Evolutionary conservation across 208 protist species (phyloP).

Genomic region (Strigomonas culicis): DNA sequence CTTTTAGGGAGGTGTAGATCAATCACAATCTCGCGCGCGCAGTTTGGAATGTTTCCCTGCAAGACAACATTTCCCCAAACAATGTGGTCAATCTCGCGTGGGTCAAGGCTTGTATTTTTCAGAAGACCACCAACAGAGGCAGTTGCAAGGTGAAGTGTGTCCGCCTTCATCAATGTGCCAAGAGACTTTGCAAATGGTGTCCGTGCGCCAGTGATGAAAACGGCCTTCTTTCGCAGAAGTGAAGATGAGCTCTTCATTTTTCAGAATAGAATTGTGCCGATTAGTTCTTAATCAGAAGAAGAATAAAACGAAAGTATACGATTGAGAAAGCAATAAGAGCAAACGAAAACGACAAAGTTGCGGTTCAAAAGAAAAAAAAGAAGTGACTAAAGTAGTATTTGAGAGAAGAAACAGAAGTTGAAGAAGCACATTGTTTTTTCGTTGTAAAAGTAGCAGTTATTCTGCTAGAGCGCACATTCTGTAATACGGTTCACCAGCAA

Average conservation of each 20-base stretch:
- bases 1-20: conserved; percentile 75
- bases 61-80: conserved; percentile 91
- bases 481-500: too few relatives aligned
- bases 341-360: conserved; percentile 8
- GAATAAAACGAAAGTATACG: neutral
- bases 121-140: conserved; percentile 69
- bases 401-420: conserved; percentile 2
- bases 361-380: neutral
- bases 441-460: neutral
- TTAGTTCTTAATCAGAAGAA: neutral
- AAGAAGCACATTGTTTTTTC: neutral
- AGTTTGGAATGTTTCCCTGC: conserved; percentile 68
- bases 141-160: conserved; percentile 57
- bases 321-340: neutral
- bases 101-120: conserved; percentile 63
- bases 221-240: conserved; percentile 33
- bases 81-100: conserved; percentile 72
- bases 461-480: too few relatives aligned
- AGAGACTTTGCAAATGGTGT: conserved; percentile 82
- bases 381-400: conserved; percentile 5
- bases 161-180: conserved; percentile 53
- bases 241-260: conserved; percentile 25
- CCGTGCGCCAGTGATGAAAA: conserved; percentile 58
- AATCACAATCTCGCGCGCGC: conserved; percentile 81
- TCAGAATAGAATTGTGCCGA: neutral